Percentiles rank a stretch among this genome's conserved stretches.
phyloP scores from a whole-genome alignment of 2,329 filamentous ascomycete species.

The Microdochium bolleyi region DNA sequence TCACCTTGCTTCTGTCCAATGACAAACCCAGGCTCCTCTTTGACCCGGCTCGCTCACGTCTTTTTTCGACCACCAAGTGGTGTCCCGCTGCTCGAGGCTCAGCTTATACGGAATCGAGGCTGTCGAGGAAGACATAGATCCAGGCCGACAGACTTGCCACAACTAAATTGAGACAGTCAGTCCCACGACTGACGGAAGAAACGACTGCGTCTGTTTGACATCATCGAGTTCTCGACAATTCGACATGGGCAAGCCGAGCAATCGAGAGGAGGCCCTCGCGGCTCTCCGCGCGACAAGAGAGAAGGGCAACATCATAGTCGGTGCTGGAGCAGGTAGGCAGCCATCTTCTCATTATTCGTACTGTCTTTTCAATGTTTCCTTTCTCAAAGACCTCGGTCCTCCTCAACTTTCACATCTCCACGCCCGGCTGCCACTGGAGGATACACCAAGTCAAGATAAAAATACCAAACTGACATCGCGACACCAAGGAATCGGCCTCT shows the following conservation, averaged over 20 bases:
- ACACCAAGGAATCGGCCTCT: constrained; percentile 53
- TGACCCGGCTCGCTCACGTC: neutral
- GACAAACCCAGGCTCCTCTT: neutral
- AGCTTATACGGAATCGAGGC: no score
- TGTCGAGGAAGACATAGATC: no score
- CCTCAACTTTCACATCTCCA: no score
- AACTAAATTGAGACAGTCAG: no score
- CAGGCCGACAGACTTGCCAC: no score
- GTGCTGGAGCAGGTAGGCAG: constrained; percentile 51
- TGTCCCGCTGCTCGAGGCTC: neutral
- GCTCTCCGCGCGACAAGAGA: constrained; percentile 45
- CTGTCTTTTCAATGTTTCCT: neutral
- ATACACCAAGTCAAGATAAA: neutral
- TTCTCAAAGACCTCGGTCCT: no score
- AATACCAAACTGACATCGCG: neutral
- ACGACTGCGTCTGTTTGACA: no score
- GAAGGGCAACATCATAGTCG: constrained; percentile 51
- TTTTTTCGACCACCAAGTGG: neutral
- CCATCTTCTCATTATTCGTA: neutral
- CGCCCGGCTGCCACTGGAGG: no score
- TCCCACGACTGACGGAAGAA: no score
- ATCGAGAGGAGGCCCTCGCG: constrained; percentile 39
- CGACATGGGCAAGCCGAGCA: neutral
- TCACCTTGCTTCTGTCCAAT: neutral
- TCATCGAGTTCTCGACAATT: neutral